Percentiles rank a stretch among this genome's conserved stretches.
Evolutionary conservation across 805 yeast genomes (phyloP).

Genomic region (Kuraishia hungarica): DNA sequence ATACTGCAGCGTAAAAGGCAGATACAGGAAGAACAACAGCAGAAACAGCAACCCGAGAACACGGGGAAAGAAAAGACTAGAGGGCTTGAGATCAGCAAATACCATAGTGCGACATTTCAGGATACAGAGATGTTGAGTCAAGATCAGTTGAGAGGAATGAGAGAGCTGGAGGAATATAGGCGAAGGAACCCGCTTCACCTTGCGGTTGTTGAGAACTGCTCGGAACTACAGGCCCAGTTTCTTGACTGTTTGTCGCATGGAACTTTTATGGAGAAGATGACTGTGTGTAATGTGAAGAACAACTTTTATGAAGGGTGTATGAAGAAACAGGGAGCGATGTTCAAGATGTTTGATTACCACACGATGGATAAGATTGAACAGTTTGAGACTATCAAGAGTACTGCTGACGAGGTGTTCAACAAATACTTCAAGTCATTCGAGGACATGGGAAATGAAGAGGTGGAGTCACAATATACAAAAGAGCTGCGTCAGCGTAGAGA

Average conservation of each 20-base stretch:
- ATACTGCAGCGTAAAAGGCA: neutral
- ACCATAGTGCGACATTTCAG: slow-evolving; percentile 1
- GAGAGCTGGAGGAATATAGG: slow-evolving; percentile 18
- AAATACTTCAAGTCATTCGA: slow-evolving; percentile 15
- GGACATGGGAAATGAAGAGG: slow-evolving; percentile 18
- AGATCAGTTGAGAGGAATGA: slow-evolving; percentile 7
- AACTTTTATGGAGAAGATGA: slow-evolving; percentile 2
- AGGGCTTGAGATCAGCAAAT: neutral
- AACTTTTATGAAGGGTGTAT: slow-evolving; percentile 22
- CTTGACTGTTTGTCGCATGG: slow-evolving; percentile 15
- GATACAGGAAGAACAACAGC: neutral
- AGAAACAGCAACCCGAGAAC: neutral
- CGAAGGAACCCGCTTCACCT: slow-evolving; percentile 18
- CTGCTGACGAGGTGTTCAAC: slow-evolving; percentile 20
- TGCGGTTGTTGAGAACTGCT: slow-evolving; percentile 22
- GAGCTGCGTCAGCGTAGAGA: slow-evolving; percentile 21
- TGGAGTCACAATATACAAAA: slow-evolving; percentile 13
- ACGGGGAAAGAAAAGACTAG: slow-evolving; percentile 1
- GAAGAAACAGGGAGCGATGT: slow-evolving; percentile 21
- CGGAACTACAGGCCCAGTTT: slow-evolving; percentile 21
- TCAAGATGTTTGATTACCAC: slow-evolving; percentile 22
- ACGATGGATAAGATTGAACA: slow-evolving; percentile 18
- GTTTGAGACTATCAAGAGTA: slow-evolving; percentile 16
- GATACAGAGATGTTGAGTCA: slow-evolving; percentile 5
- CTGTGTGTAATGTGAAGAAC: slow-evolving; percentile 12